Conservation (phyloP, 345 rosid species). For the Turnera subulata region DNA sequence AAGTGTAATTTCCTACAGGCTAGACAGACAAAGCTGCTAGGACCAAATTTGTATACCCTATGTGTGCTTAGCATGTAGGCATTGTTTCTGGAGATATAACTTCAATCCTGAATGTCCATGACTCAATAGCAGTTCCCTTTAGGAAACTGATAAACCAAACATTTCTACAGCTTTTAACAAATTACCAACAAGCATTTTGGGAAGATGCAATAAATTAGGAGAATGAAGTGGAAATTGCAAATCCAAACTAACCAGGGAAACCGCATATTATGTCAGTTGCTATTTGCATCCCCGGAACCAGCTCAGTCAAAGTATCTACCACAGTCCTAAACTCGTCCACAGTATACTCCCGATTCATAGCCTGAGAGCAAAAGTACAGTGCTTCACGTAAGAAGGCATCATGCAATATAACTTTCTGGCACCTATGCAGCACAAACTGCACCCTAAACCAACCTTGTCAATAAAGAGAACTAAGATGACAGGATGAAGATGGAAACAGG, state of each 20-base stretch:
- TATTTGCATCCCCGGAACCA: slow-evolving; percentile 95
- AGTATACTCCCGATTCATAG: slow-evolving; percentile 91
- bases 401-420: neutral
- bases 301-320: slow-evolving; percentile 83
- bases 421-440: neutral
- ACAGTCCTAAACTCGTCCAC: slow-evolving; percentile 72
- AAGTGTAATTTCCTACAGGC: too few relatives aligned
- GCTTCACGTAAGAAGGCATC: slow-evolving; percentile 11
- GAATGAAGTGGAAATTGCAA: neutral
- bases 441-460: neutral
- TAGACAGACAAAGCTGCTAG: too few relatives aligned
- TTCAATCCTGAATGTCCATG: too few relatives aligned
- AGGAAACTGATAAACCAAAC: too few relatives aligned
- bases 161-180: neutral
- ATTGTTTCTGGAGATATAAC: too few relatives aligned
- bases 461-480: neutral
- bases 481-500: neutral
- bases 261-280: slow-evolving; percentile 97
- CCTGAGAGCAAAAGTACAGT: slow-evolving; percentile 41
- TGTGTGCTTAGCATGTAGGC: too few relatives aligned
- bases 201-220: neutral
- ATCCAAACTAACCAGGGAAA: slow-evolving; percentile 71
- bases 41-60: too few relatives aligned
- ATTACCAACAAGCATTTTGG: neutral
- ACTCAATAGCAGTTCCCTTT: neutral